Evolutionary conservation across 2,329 filamentous ascomycete species (phyloP).

Genomic region (Neonectria hederae): DNA sequence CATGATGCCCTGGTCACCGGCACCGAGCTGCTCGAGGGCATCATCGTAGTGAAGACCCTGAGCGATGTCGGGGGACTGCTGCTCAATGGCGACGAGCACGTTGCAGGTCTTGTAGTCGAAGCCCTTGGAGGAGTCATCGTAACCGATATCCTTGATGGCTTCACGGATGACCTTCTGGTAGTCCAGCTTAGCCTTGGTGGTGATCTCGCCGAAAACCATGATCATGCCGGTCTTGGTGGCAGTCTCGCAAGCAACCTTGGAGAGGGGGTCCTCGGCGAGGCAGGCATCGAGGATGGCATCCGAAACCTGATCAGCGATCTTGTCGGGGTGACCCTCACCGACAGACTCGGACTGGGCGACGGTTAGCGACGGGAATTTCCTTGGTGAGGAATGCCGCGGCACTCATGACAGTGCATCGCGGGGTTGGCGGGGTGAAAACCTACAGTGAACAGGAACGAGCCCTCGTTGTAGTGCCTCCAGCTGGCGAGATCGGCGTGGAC

Average conservation of each 20-base stretch:
- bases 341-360: conserved; percentile 79
- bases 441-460: conserved; percentile 86
- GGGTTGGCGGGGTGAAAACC: conserved; percentile 38
- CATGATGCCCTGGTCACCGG: conserved; percentile 99
- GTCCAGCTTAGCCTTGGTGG: conserved; percentile 93
- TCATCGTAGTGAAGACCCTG: conserved; percentile 99
- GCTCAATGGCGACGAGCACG: conserved; percentile 97
- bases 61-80: conserved; percentile 98
- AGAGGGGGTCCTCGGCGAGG: conserved; percentile 91
- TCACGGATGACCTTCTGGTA: conserved; percentile 98
- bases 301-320: conserved; percentile 98
- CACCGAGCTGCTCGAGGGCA: conserved; percentile 96
- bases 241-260: conserved; percentile 99
- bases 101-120: conserved; percentile 99
- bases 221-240: conserved; percentile 99
- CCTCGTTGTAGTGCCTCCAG: conserved; percentile 65
- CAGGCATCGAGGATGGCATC: conserved; percentile 99
- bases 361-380: conserved; percentile 37
- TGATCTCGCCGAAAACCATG: conserved; percentile 99
- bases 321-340: conserved; percentile 92
- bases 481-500: conserved; percentile 44
- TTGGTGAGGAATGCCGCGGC: conserved; percentile 18
- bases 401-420: conserved; percentile 16
- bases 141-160: conserved; percentile 98
- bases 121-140: conserved; percentile 95